A percentile compares a stretch with the other conserved stretches of the same genome.
phyloP scores from a whole-genome alignment of 75 land plant species.

The Cryptomeria japonica region DNA sequence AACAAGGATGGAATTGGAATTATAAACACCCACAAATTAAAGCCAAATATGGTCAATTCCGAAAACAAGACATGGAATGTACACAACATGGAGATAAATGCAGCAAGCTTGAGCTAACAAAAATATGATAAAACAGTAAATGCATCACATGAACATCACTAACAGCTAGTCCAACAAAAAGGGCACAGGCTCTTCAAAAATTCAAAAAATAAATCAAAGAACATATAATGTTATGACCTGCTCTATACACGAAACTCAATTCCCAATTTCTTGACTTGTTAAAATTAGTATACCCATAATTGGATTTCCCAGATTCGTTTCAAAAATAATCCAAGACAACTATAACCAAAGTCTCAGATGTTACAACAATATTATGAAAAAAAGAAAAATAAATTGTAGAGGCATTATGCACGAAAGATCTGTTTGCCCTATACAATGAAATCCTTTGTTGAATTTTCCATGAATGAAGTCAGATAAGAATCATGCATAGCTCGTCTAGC shows the following conservation, averaged over 20 bases:
- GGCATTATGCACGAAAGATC: background rate
- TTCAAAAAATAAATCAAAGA: background rate
- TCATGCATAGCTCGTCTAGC: too few relatives aligned
- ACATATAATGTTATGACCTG: background rate
- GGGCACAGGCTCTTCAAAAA: background rate
- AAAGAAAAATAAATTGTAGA: background rate
- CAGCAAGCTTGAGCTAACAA: background rate
- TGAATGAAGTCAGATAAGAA: too few relatives aligned
- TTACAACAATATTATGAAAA: background rate
- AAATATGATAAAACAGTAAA: background rate
- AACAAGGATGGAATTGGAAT: background rate
- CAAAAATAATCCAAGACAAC: background rate
- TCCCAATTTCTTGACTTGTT: background rate
- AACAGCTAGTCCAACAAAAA: background rate
- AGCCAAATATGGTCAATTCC: background rate
- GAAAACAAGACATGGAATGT: background rate
- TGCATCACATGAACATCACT: background rate
- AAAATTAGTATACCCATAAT: background rate
- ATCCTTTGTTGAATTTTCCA: background rate
- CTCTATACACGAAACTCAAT: background rate
- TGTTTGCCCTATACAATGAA: background rate
- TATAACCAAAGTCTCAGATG: background rate
- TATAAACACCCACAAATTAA: background rate
- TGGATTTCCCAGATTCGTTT: constrained; percentile 8
- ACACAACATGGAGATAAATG: background rate